These are phyloP conservation scores for Strobilomyces dryophilus DNA, from an alignment of 768 basidiomycete genomes.

Conservation along the genomic window DNA sequence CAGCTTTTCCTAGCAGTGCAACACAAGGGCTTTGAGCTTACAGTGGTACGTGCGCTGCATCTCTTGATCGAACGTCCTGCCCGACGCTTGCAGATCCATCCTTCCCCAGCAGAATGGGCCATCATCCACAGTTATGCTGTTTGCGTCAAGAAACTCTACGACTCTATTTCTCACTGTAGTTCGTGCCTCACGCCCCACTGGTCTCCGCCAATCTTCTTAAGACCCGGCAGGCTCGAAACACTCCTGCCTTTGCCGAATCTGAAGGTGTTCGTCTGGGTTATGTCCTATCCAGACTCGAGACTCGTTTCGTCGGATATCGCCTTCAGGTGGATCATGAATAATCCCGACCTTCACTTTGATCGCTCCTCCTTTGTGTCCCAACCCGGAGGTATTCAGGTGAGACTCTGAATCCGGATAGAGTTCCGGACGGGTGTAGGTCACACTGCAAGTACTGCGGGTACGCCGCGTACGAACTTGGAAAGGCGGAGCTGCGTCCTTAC, in stretches of 20 bases:
- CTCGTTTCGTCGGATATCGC: not conserved
- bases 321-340: not conserved
- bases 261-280: not conserved
- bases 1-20: not conserved
- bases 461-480: too few relatives aligned
- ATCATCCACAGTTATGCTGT: not conserved
- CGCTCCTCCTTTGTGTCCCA: not conserved
- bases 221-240: not conserved
- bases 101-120: not conserved
- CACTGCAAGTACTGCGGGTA: too few relatives aligned
- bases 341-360: not conserved
- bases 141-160: not conserved
- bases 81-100: not conserved
- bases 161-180: not conserved
- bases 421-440: too few relatives aligned
- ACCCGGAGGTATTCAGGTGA: not conserved
- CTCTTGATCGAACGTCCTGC: not conserved
- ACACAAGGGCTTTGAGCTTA: not conserved
- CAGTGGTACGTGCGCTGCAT: not conserved
- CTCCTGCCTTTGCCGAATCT: not conserved
- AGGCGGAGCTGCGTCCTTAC: too few relatives aligned
- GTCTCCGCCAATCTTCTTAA: too few relatives aligned
- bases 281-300: not conserved
- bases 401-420: too few relatives aligned
- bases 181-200: too few relatives aligned